Conservation (phyloP, 1,284 basidiomycete genomes). For the Puccinia hordei region DNA sequence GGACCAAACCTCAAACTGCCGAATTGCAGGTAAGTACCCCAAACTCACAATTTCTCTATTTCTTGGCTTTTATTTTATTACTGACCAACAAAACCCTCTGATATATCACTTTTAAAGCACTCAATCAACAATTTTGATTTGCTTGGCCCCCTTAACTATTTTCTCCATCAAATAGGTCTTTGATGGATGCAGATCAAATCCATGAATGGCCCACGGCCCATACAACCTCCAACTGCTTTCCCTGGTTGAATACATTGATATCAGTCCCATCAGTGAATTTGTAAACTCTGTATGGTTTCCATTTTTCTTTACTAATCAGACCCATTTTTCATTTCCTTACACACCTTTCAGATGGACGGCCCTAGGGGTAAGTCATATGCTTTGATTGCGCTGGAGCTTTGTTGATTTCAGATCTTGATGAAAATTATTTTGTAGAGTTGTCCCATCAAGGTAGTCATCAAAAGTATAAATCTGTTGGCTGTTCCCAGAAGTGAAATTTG, state of each 20-base stretch:
- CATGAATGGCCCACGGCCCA: no score
- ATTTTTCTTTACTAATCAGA: no score
- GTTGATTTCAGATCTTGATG: neutral
- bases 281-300: no score
- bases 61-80: neutral
- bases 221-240: neutral
- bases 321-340: no score
- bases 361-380: conserved; percentile 17
- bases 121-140: conserved; percentile 23
- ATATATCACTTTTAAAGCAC: neutral
- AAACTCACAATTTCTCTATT: neutral
- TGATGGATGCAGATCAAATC: no score
- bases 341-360: conserved; percentile 46
- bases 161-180: conserved; percentile 44
- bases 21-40: no score
- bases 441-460: conserved; percentile 47
- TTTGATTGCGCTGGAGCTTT: neutral
- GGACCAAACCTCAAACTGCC: no score
- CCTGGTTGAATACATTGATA: no score
- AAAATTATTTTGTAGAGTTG: conserved; percentile 10
- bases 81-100: neutral
- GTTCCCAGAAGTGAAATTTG: conserved; percentile 33
- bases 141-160: conserved; percentile 18
- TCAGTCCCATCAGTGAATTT: no score
- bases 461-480: conserved; percentile 47